Conservation (phyloP, 2,329 filamentous ascomycete species). For the Aspergillus aculeatus region DNA sequence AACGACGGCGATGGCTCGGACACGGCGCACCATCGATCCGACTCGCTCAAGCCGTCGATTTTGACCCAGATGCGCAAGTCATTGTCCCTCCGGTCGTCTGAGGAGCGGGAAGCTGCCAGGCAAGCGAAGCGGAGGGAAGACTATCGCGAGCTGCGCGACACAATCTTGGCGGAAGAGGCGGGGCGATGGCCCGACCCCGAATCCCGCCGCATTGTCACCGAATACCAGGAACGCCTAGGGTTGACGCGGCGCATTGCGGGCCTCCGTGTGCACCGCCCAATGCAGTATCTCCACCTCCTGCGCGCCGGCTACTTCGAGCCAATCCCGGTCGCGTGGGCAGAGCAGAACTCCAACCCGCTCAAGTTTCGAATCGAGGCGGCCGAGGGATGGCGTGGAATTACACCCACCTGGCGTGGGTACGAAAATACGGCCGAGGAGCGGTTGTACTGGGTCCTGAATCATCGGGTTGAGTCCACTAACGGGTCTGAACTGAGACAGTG, state of each 20-base stretch:
- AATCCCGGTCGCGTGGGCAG: slow-evolving; percentile 3
- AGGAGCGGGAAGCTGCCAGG: not conserved
- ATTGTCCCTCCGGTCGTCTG: not conserved
- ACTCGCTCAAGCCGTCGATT: not conserved
- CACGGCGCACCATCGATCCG: not conserved
- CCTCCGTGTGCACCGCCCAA: not conserved
- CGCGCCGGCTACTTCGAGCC: slow-evolving; percentile 9
- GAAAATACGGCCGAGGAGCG: slow-evolving; percentile 8
- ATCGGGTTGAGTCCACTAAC: not conserved
- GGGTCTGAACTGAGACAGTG: not conserved
- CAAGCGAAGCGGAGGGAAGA: not conserved
- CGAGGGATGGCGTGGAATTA: slow-evolving; percentile 2
- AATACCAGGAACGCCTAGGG: slow-evolving; percentile 1
- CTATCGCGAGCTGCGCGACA: not conserved
- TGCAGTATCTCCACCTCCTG: slow-evolving; percentile 5
- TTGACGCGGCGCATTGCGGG: not conserved
- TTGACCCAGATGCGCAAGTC: not conserved
- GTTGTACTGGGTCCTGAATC: slow-evolving; percentile 8
- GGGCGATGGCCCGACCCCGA: slow-evolving; percentile 1
- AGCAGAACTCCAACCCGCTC: slow-evolving; percentile 1
- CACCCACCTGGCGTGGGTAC: slow-evolving; percentile 6
- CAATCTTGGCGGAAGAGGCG: not conserved
- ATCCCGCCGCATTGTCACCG: slow-evolving; percentile 1
- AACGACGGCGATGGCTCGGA: not conserved
- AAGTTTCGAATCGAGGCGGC: slow-evolving; percentile 5